A percentile compares a stretch with the other conserved stretches of the same genome.
These are phyloP conservation scores for Tetracladium setigerum DNA, from an alignment of 495 filamentous ascomycete genomes.

Conservation along the genomic window DNA sequence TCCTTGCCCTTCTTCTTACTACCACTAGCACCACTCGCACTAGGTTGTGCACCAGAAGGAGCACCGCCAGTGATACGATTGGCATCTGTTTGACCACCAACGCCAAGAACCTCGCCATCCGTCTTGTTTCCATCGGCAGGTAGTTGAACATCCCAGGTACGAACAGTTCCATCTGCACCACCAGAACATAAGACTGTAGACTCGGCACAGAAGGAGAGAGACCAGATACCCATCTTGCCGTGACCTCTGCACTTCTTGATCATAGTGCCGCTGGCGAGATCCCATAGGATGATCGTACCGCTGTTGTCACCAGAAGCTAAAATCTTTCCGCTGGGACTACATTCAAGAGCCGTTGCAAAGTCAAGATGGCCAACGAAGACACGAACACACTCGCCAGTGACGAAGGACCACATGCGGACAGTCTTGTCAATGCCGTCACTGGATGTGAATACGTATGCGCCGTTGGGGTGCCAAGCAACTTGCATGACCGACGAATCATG, in stretches of 20 bases:
- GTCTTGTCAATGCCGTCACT: constrained; percentile 74
- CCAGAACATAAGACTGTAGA: constrained; percentile 80
- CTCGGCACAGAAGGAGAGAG: constrained; percentile 83
- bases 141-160: constrained; percentile 83
- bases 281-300: constrained; percentile 89
- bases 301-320: constrained; percentile 80
- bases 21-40: constrained; percentile 35
- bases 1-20: constrained; percentile 86
- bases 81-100: constrained; percentile 34
- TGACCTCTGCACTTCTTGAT: constrained; percentile 92
- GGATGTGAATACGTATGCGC: constrained; percentile 83
- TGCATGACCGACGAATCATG: constrained; percentile 85
- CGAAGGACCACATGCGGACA: constrained; percentile 95
- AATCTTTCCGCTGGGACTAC: constrained; percentile 77
- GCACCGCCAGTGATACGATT: constrained; percentile 39
- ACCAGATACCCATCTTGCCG: constrained; percentile 89
- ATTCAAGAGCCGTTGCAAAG: constrained; percentile 72
- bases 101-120: constrained; percentile 47
- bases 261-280: constrained; percentile 70
- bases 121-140: constrained; percentile 39
- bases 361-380: constrained; percentile 89
- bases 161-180: constrained; percentile 86
- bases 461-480: constrained; percentile 87
- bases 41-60: constrained; percentile 20
- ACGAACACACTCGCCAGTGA: constrained; percentile 73